Base-by-base conservation (phyloP, 2,329 filamentous ascomycete genomes). In the Cladosporium velox region DNA sequence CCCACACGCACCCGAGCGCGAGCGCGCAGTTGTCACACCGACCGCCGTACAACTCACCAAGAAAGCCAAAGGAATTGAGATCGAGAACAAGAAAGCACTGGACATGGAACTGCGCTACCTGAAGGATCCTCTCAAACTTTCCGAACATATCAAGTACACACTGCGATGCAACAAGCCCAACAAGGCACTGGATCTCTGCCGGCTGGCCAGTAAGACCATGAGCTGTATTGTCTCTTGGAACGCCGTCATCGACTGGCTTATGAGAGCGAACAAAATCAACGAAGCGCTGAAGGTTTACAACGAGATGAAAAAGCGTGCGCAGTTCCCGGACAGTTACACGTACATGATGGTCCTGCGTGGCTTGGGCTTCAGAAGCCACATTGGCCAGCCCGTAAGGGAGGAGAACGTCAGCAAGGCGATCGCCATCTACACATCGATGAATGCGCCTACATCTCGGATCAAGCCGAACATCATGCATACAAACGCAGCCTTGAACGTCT, bases 261-360 rank as follows among this genome's bases (percentile, higher is more conserved):
- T 97, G 76, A 79, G 84, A 51, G 81, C 87, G 28, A 82, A 86
- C 51, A 84, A 84, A 61, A 77, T 92, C 38, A 83, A 84, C 67
- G 80, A 82, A 24, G 93, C 91, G 21, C 79, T 96, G 66, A 93
- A 91, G 79, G 82, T 92, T n/a, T 97, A 88, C 80, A 97, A 97
- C 77, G 94, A 98, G 90, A 98, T 99, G 94, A 99, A 98, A 81
- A 98, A 98, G 80, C 86, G 93, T 68, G 89, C 84, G 5, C 90
- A 96, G 72, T 83, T 86, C 30, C 94, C 95, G 1, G 94, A 93
- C 75, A 85, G 87, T 3, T 86, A 90, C 72, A 97, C 95, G 0
- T 97, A 91, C 75, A 95, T 91, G 21, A 88, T 91, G 66, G 86
- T 98, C 66, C 88, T 99, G 70, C 84, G 87, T 60, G 94, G 93